Evolutionary conservation across 495 filamentous ascomycete genomes (phyloP).

Genomic region (Achaetomiella virescens): DNA sequence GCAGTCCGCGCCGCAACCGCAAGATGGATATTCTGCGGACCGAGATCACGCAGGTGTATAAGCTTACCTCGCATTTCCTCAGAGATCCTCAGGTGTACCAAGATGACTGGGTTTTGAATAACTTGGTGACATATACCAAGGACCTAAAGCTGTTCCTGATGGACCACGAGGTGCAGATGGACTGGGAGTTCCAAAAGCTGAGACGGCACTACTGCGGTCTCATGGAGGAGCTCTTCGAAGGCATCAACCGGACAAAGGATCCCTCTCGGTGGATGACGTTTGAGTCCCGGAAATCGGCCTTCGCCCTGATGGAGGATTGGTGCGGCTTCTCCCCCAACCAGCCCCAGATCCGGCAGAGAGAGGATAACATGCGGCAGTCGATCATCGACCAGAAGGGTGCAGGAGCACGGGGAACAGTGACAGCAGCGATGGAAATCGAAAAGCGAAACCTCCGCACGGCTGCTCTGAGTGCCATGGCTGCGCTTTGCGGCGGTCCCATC

Average conservation of each 20-base stretch:
- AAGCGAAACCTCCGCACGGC: constrained; percentile 86
- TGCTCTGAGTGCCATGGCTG: constrained; percentile 90
- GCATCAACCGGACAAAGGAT: constrained; percentile 79
- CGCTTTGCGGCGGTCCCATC: constrained; percentile 86
- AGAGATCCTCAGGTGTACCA: constrained; percentile 70
- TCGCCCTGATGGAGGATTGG: constrained; percentile 97
- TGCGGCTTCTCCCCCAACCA: constrained; percentile 96
- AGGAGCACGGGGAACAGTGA: constrained; percentile 65
- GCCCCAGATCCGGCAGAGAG: constrained; percentile 68
- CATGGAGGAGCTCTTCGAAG: constrained; percentile 87
- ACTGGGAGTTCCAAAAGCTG: constrained; percentile 92
- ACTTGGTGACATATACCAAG: constrained; percentile 83
- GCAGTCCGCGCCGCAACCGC: constrained; percentile 66
- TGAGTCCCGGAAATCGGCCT: constrained; percentile 86
- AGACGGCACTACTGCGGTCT: constrained; percentile 90
- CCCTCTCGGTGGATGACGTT: constrained; percentile 92
- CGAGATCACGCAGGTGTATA: constrained; percentile 92
- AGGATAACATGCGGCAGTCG: constrained; percentile 81
- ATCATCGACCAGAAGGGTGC: constrained; percentile 57
- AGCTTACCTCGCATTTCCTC: constrained; percentile 86
- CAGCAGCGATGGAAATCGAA: constrained; percentile 92
- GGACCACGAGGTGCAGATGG: constrained; percentile 88
- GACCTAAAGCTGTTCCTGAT: constrained; percentile 90
- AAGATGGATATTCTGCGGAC: constrained; percentile 82
- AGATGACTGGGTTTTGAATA: constrained; percentile 89